phyloP scores from a whole-genome alignment of 2,329 filamentous ascomycete species.

The Fusarium dimerum region DNA sequence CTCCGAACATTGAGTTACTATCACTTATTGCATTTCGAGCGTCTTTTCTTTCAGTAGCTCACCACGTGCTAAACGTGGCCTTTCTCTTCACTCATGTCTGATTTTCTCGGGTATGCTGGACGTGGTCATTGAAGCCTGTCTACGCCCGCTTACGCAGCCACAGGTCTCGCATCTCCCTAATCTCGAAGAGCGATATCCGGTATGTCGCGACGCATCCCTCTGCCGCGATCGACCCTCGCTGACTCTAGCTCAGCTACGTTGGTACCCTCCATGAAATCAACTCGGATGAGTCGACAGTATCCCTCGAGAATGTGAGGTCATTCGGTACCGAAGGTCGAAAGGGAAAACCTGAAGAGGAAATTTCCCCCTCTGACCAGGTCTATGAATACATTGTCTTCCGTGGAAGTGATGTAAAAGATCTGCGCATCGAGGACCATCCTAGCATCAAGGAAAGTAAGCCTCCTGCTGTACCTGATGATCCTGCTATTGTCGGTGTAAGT shows the following conservation, averaged over 20 bases:
- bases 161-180: constrained; percentile 92
- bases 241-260: constrained; percentile 70
- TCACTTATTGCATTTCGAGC: constrained; percentile 23
- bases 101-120: constrained; percentile 58
- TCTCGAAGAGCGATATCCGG: constrained; percentile 97
- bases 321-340: constrained; percentile 92
- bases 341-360: constrained; percentile 76
- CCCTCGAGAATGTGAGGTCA: constrained; percentile 92
- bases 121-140: constrained; percentile 29
- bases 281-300: constrained; percentile 93
- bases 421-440: constrained; percentile 85
- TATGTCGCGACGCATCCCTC: constrained; percentile 47
- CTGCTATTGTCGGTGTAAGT: constrained; percentile 97
- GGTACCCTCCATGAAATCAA: constrained; percentile 97
- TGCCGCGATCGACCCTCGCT: constrained; percentile 27
- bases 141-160: constrained; percentile 35
- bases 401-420: constrained; percentile 96
- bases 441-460: constrained; percentile 73
- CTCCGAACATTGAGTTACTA: constrained; percentile 19
- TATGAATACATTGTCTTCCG: constrained; percentile 99
- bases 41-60: constrained; percentile 28
- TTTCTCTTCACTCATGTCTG: constrained; percentile 50
- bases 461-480: constrained; percentile 85
- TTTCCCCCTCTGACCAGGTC: constrained; percentile 79
- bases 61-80: constrained; percentile 45